phyloP scores from a whole-genome alignment of 305 asterid genomes.

The Fraxinus velutina region DNA sequence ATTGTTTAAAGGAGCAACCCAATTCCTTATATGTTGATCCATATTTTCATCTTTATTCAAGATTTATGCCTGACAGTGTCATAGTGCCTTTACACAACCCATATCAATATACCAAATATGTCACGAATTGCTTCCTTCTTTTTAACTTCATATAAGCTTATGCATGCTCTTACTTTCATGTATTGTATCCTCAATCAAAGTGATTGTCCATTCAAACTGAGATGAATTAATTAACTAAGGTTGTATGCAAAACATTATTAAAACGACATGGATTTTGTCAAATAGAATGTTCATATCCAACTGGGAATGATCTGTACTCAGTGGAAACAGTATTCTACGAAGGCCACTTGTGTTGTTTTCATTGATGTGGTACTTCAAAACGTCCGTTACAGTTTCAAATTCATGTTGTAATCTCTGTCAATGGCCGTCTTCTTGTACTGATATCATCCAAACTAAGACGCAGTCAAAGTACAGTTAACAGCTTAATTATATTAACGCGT shows the following conservation, averaged over 20 bases:
- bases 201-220: not conserved
- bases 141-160: not conserved
- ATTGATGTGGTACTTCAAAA: slow-evolving; percentile 17
- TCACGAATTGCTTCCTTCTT: not conserved
- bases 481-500: slow-evolving; percentile 27
- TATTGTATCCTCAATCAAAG: not conserved
- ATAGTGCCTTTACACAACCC: no score
- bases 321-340: not conserved
- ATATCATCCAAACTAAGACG: not conserved
- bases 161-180: not conserved
- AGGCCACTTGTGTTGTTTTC: slow-evolving; percentile 28
- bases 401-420: not conserved
- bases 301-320: not conserved
- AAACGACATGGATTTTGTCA: not conserved
- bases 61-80: no score
- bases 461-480: slow-evolving; percentile 18
- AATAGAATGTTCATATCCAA: not conserved
- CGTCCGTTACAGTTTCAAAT: not conserved
- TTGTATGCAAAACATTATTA: not conserved
- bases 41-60: no score
- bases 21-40: no score
- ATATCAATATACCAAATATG: no score
- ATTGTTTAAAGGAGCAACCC: no score
- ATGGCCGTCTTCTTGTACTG: slow-evolving; percentile 25
- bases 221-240: not conserved